phyloP scores from a whole-genome alignment of 768 basidiomycete species.

The Pholiota conissans region DNA sequence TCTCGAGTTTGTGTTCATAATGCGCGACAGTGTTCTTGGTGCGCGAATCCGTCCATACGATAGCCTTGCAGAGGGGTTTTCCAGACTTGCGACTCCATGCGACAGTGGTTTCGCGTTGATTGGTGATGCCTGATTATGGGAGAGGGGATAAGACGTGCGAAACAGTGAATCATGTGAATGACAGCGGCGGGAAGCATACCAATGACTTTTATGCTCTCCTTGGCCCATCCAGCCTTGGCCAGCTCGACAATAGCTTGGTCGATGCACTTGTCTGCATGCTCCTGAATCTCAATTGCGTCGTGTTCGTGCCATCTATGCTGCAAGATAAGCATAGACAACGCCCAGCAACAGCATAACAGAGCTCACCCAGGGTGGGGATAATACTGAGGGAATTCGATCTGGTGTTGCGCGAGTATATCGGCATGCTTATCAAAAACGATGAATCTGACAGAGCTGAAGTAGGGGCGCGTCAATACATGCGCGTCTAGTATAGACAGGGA shows the following conservation, averaged over 20 bases:
- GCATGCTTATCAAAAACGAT: constrained; percentile 89
- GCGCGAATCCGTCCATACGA: constrained; percentile 97
- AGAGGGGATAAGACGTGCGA: constrained; percentile 14
- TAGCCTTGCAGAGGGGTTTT: constrained; percentile 82
- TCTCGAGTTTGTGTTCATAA: constrained; percentile 68
- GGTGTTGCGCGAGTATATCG: constrained; percentile 84
- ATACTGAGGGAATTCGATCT: constrained; percentile 93
- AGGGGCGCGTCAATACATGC: neutral
- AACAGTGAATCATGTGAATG: constrained; percentile 8
- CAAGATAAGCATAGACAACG: too few species aligned
- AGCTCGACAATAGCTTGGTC: constrained; percentile 67
- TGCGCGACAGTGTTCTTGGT: constrained; percentile 85
- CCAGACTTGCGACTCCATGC: constrained; percentile 92
- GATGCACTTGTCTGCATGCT: constrained; percentile 75
- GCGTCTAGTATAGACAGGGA: neutral
- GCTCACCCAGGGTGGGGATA: constrained; percentile 83
- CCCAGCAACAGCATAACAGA: too few species aligned
- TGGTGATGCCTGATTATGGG: constrained; percentile 74
- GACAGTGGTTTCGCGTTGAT: constrained; percentile 95
- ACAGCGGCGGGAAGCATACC: constrained; percentile 50
- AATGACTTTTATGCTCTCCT: constrained; percentile 86
- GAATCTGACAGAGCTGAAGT: constrained; percentile 45
- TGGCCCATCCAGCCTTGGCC: constrained; percentile 74
- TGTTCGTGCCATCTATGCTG: constrained; percentile 91
- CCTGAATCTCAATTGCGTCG: constrained; percentile 80